Evolutionary conservation across 768 basidiomycete genomes (phyloP), one percentile per base, ranked within the genome.

Genomic region (Panellus pusillus): DNA sequence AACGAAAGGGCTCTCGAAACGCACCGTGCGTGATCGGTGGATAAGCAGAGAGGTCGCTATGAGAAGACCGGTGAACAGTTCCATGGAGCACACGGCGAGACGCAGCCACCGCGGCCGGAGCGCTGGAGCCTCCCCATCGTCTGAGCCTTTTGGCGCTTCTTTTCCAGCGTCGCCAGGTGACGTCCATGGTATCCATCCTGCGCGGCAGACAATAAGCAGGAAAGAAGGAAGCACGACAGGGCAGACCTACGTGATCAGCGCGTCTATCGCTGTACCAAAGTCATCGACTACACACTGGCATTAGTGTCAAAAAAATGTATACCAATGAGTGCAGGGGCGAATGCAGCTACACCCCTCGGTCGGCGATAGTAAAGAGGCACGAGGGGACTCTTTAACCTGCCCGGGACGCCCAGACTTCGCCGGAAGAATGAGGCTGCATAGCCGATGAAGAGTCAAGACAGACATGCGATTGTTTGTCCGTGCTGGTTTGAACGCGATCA

Each of bases 81-180:
- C 54, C 50, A 60, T 19, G 5, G 58, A 39, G 43, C 58, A 60
- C 13, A 52, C 58, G 8, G 17, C 40, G 7, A 49, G 19, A 32
- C 58, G 50, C 39, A 44, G 19, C 47, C 45, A 40, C 42, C 40
- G 29, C 6, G 58, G 54, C 4, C 58, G 54, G 3, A 60, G 17
- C 40, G 35, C 20, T 0, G 40, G 53, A 19, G 2, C 13, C 38
- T 55, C 32, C 6, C 42, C 53, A 9, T 48, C 15, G 20, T 43
- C 9, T 4, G 31, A 27, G 11, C 24, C 13, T 31, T 51, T 17
- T 28, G 47, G 50, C 11, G 48, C 9, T 9, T 50, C 3, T 29
- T 24, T n/a, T 53, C 54, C 50, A 60, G 15, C 47, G 52, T 9
- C 28, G 47, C 55, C 55, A 60, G 4, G 59, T 60, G 7, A 51